Percentiles rank a stretch among this genome's conserved stretches.
These are phyloP conservation scores for Alternaria sp. DNA, from an alignment of 2,329 filamentous ascomycete genomes.

Conservation along the genomic window DNA sequence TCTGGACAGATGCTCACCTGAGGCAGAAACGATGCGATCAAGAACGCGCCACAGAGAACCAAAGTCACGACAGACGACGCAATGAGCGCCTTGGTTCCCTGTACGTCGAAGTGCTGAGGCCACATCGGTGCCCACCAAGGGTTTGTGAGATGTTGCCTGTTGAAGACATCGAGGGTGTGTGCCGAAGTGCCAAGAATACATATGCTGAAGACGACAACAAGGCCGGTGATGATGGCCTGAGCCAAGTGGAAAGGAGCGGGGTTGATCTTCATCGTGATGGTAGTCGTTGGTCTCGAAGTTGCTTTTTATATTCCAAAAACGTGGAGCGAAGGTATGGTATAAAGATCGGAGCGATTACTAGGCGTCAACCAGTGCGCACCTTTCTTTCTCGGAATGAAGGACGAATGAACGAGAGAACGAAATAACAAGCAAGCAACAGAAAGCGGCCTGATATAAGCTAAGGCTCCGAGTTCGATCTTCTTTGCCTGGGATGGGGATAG, in stretches of 20 bases:
- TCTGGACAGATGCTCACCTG: constrained; percentile 29
- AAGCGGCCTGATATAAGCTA: constrained; percentile 21
- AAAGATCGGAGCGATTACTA: constrained; percentile 4
- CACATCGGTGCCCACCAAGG: constrained; percentile 58
- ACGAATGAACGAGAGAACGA: constrained; percentile 25
- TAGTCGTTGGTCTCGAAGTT: not conserved
- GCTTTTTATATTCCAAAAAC: not conserved
- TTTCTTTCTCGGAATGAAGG: constrained; percentile 30
- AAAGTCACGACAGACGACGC: constrained; percentile 49
- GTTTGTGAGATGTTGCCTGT: constrained; percentile 51
- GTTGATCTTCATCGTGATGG: constrained; percentile 45
- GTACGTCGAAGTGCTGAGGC: constrained; percentile 55
- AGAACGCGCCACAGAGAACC: constrained; percentile 47
- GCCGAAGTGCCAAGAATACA: constrained; percentile 53
- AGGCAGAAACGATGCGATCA: constrained; percentile 44
- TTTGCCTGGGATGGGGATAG: constrained; percentile 23
- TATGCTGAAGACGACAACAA: constrained; percentile 50
- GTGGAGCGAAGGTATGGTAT: constrained; percentile 2
- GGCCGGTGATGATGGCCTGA: constrained; percentile 41
- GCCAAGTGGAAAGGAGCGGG: constrained; percentile 46
- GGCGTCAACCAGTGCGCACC: constrained; percentile 41
- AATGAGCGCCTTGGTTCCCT: constrained; percentile 52
- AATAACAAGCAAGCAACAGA: constrained; percentile 11
- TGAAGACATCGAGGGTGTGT: constrained; percentile 53
- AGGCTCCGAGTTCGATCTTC: constrained; percentile 4